phyloP scores from a whole-genome alignment of 148 eudicot species.

The Polygonum aviculare region DNA sequence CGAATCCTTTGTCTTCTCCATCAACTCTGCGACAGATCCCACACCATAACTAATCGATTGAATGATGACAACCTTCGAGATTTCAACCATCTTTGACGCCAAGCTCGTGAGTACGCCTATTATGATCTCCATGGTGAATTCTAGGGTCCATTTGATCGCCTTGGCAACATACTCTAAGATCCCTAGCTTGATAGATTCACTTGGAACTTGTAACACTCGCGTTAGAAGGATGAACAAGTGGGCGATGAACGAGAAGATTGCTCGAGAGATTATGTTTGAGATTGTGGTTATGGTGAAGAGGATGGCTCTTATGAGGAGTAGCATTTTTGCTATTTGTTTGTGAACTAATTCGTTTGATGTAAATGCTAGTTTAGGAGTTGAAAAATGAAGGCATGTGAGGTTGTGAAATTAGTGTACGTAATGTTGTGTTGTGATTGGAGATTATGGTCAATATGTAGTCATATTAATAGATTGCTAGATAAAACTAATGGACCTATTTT shows the following conservation, averaged over 20 bases:
- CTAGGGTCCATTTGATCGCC: conserved; percentile 17
- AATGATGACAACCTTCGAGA: conserved; percentile 23
- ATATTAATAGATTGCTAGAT: not conserved
- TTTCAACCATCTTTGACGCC: conserved; percentile 23
- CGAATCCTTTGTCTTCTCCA: conserved; percentile 27
- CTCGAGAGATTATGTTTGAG: not conserved
- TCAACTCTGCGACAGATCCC: conserved; percentile 18
- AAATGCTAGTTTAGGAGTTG: not conserved
- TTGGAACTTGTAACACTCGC: not conserved
- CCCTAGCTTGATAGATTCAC: conserved; percentile 24
- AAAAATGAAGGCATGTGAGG: not conserved
- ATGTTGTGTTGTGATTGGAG: not conserved
- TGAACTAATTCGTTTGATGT: not conserved
- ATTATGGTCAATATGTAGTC: not conserved
- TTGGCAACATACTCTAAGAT: conserved; percentile 31
- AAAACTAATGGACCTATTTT: not conserved
- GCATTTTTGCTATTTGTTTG: not conserved
- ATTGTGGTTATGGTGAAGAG: not conserved
- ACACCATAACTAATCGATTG: conserved; percentile 20
- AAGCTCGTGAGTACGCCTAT: conserved; percentile 14
- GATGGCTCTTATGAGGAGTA: not conserved
- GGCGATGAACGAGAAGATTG: not conserved
- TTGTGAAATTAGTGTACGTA: not conserved
- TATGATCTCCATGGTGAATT: conserved; percentile 17
- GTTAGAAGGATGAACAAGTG: not conserved